Evolutionary conservation across 352 stramenopile genomes (phyloP).

Genomic region (Globisporangium paddicum): DNA sequence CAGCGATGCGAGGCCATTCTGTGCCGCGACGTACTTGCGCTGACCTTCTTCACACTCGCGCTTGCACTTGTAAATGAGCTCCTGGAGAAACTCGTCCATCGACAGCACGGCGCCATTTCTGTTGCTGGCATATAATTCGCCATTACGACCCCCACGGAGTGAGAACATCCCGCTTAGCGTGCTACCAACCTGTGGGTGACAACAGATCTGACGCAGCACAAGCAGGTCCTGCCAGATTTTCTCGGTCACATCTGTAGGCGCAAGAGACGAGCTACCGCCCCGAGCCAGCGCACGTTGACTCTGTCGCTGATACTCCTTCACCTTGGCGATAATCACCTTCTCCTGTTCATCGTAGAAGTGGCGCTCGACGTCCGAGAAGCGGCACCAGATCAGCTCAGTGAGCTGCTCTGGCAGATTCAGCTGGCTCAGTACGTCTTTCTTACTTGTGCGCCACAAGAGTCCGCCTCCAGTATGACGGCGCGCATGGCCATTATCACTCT

Average conservation of each 20-base stretch:
- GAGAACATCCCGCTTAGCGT: conserved; percentile 17
- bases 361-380: conserved; percentile 68
- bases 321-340: conserved; percentile 31
- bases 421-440: conserved; percentile 66
- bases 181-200: conserved; percentile 87
- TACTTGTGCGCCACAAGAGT: conserved; percentile 76
- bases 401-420: conserved; percentile 54
- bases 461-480: conserved; percentile 20
- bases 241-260: conserved; percentile 21
- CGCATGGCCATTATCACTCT: not conserved
- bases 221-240: conserved; percentile 68
- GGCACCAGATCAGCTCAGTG: conserved; percentile 54
- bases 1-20: conserved; percentile 67
- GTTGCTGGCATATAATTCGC: not conserved
- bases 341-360: conserved; percentile 78
- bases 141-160: not conserved
- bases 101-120: conserved; percentile 39
- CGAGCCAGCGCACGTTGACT: conserved; percentile 8
- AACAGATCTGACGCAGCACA: conserved; percentile 88
- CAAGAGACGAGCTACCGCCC: too few species aligned
- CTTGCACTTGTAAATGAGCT: conserved; percentile 57
- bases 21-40: conserved; percentile 62
- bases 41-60: conserved; percentile 84
- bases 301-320: conserved; percentile 31
- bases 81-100: conserved; percentile 76